Conservation (phyloP, 495 filamentous ascomycete genomes). For the Parmelia sp. region DNA sequence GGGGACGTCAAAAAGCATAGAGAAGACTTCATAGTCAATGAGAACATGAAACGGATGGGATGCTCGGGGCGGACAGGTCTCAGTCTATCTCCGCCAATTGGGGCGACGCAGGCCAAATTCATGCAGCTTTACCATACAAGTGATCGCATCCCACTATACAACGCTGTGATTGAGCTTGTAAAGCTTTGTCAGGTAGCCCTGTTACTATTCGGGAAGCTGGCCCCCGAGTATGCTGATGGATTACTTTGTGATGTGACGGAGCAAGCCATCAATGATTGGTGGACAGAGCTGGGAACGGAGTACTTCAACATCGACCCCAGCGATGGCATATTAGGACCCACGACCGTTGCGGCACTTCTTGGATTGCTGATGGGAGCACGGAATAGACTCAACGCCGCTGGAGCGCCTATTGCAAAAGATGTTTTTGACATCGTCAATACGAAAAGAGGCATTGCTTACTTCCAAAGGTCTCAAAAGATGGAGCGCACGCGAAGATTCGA, state of each 20-base stretch:
- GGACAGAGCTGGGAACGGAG: conserved; percentile 87
- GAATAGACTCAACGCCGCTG: conserved; percentile 74
- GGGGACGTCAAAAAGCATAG: conserved; percentile 78
- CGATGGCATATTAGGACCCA: conserved; percentile 86
- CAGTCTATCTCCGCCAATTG: conserved; percentile 64
- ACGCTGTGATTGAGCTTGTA: conserved; percentile 79
- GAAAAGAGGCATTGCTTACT: conserved; percentile 75
- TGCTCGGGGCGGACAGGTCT: conserved; percentile 87
- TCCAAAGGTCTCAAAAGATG: conserved; percentile 85
- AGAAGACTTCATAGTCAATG: conserved; percentile 88
- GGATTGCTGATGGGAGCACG: conserved; percentile 84
- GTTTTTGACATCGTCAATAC: conserved; percentile 77
- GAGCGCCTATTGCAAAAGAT: conserved; percentile 84
- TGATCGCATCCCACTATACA: conserved; percentile 68
- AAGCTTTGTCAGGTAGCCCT: conserved; percentile 88
- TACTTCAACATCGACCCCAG: conserved; percentile 85
- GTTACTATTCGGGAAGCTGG: conserved; percentile 78
- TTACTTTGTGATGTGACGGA: conserved; percentile 91
- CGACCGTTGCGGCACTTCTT: conserved; percentile 81
- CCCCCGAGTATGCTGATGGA: conserved; percentile 86
- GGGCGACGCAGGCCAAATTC: conserved; percentile 85
- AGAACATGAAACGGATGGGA: conserved; percentile 84
- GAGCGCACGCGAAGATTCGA: conserved; percentile 69
- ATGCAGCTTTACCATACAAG: conserved; percentile 81
- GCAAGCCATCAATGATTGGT: conserved; percentile 87